Evolutionary conservation across 2,329 filamentous ascomycete genomes (phyloP).

Genomic region (Phyllosticta paracitricarpa): DNA sequence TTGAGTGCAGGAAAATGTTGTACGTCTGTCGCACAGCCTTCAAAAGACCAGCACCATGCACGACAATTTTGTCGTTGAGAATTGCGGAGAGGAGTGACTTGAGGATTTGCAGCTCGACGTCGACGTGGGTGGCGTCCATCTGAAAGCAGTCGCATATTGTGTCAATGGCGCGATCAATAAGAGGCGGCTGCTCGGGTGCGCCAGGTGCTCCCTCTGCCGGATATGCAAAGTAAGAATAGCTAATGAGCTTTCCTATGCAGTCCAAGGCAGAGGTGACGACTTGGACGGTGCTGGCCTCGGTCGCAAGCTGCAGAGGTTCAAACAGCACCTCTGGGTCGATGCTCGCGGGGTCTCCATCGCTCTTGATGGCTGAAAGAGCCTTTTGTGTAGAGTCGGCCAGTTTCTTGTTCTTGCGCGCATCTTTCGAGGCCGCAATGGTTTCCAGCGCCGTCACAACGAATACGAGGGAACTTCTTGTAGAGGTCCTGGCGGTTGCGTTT

Average conservation of each 20-base stretch:
- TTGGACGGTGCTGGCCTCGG: conserved; percentile 73
- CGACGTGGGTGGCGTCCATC: conserved; percentile 81
- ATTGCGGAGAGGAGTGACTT: conserved; percentile 94
- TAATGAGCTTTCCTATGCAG: conserved; percentile 97
- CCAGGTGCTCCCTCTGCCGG: conserved; percentile 38
- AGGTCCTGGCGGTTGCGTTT: conserved; percentile 41
- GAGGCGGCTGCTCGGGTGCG: conserved; percentile 45
- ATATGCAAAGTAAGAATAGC: conserved; percentile 93
- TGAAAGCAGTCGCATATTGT: conserved; percentile 99
- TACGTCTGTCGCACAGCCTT: conserved; percentile 98
- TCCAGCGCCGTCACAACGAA: conserved; percentile 93
- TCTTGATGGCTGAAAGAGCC: conserved; percentile 77
- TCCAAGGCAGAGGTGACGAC: conserved; percentile 86
- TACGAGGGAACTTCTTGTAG: conserved; percentile 83
- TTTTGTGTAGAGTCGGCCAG: conserved; percentile 71
- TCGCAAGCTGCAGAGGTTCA: conserved; percentile 79
- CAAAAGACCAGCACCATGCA: conserved; percentile 87
- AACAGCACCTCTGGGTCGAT: conserved; percentile 91
- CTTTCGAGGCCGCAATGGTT: conserved; percentile 81
- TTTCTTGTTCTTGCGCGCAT: conserved; percentile 78
- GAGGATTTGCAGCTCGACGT: conserved; percentile 95
- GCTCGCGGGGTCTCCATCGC: conserved; percentile 61
- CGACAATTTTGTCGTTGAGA: conserved; percentile 96
- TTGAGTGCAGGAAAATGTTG: conserved; percentile 95
- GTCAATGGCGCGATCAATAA: conserved; percentile 96